Evolutionary conservation across 139 green algal species (phyloP).

Genomic region (Chlorella sp.): DNA sequence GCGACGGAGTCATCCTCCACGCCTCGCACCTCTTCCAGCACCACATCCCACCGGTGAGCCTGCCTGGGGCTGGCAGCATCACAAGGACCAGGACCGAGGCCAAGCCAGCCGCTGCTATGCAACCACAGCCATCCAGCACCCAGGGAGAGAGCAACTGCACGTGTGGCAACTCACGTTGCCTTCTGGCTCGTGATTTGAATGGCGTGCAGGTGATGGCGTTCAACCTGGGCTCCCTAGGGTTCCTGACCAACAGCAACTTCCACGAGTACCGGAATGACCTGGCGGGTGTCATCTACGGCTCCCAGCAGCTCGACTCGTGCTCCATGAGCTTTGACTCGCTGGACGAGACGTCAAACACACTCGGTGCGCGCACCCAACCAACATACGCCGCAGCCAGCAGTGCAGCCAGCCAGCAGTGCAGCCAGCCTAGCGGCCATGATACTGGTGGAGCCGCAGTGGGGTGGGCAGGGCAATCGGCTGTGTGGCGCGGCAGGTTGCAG

Average conservation of each 20-base stretch:
- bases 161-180: too few species aligned
- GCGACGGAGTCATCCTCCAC: slow-evolving; percentile 95
- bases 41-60: slow-evolving; percentile 44
- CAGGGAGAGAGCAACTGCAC: too few species aligned
- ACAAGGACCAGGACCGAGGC: neutral
- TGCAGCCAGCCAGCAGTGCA: too few species aligned
- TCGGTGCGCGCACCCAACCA: too few species aligned
- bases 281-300: slow-evolving; percentile 72
- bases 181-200: too few species aligned
- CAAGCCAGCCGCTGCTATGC: too few species aligned
- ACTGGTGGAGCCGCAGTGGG: too few species aligned
- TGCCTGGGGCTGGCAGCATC: neutral
- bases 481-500: too few species aligned
- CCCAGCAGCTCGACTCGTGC: slow-evolving; percentile 50
- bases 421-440: too few species aligned
- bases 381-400: too few species aligned
- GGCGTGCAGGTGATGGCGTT: slow-evolving; percentile 82
- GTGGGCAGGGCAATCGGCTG: too few species aligned
- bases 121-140: too few species aligned
- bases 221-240: slow-evolving; percentile 94
- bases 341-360: slow-evolving; percentile 25
- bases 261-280: slow-evolving; percentile 68
- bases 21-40: slow-evolving; percentile 72
- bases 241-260: slow-evolving; percentile 89
- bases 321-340: slow-evolving; percentile 17